phyloP scores from a whole-genome alignment of 139 green algal genomes.

The Chloropicon primus region DNA sequence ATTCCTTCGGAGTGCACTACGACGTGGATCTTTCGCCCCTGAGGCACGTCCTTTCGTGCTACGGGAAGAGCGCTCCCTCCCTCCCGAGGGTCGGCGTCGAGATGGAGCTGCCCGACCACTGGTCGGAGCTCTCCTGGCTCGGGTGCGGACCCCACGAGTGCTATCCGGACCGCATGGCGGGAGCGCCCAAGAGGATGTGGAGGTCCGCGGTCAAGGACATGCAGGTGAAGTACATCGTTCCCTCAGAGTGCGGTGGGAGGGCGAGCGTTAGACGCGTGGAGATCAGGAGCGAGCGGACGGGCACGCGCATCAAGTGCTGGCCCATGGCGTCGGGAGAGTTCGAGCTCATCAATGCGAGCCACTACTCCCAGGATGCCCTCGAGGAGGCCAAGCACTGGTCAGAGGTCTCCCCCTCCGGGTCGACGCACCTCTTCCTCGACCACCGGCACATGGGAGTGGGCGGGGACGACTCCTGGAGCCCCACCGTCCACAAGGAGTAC shows the following conservation, averaged over 20 bases:
- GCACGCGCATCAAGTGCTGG: conserved; percentile 6
- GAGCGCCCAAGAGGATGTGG: conserved; percentile 21
- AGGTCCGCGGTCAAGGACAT: conserved; percentile 22
- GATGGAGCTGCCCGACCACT: neutral
- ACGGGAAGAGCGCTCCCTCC: neutral
- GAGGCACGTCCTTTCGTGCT: neutral
- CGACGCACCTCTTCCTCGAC: conserved; percentile 67
- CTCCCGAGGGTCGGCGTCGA: conserved; percentile 21
- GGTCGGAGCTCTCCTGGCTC: conserved; percentile 38
- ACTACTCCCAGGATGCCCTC: conserved; percentile 19
- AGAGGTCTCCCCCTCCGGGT: conserved; percentile 31
- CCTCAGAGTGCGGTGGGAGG: conserved; percentile 58
- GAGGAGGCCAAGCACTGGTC: conserved; percentile 45
- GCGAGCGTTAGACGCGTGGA: conserved; percentile 48
- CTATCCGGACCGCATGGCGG: conserved; percentile 71
- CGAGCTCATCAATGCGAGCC: neutral
- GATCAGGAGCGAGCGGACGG: conserved; percentile 13
- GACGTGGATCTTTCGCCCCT: neutral
- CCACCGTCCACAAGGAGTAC: conserved; percentile 44
- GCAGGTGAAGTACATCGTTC: conserved; percentile 78
- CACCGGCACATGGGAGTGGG: conserved; percentile 80
- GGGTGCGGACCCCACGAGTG: conserved; percentile 78
- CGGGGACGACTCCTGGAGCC: conserved; percentile 87
- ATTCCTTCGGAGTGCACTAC: neutral
- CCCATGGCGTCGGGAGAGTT: neutral